A percentile compares a stretch with the other conserved stretches of the same genome.
Conservation (phyloP, 106 monocot species). For the Posidonia australis region DNA sequence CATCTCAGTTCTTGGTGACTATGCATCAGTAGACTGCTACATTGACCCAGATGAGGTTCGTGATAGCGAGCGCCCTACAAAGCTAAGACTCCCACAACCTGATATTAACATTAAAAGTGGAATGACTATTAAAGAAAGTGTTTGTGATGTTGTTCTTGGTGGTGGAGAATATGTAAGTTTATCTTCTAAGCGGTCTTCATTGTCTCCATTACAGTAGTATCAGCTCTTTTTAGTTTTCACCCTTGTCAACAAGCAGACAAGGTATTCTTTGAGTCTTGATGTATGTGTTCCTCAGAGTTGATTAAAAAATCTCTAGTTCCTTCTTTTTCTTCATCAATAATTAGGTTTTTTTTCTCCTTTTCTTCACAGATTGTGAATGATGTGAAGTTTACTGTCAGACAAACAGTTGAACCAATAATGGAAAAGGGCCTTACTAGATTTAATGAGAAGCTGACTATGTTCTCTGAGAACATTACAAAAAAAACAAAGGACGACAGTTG, state of each 20-base stretch:
- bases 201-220: too few species aligned
- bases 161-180: slow-evolving; percentile 88
- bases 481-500: slow-evolving; percentile 81
- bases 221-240: too few species aligned
- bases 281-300: too few species aligned
- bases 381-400: slow-evolving; percentile 86
- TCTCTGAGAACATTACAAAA: slow-evolving; percentile 84
- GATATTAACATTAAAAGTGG: slow-evolving; percentile 32
- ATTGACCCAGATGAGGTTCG: slow-evolving; percentile 91
- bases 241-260: too few species aligned
- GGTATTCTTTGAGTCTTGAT: too few species aligned
- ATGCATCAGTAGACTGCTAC: slow-evolving; percentile 67
- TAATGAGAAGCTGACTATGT: slow-evolving; percentile 83
- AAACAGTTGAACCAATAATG: slow-evolving; percentile 86
- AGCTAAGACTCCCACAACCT: slow-evolving; percentile 71
- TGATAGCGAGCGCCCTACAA: slow-evolving; percentile 82
- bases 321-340: too few species aligned
- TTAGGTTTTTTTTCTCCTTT: too few species aligned
- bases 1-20: slow-evolving; percentile 84
- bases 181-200: too few species aligned
- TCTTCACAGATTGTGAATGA: slow-evolving; percentile 73
- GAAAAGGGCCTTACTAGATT: slow-evolving; percentile 74
- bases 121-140: slow-evolving; percentile 72
- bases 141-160: slow-evolving; percentile 83
- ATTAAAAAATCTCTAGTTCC: too few species aligned